phyloP scores from a whole-genome alignment of 352 stramenopile genomes.

The Halophytophthora batemanensis region DNA sequence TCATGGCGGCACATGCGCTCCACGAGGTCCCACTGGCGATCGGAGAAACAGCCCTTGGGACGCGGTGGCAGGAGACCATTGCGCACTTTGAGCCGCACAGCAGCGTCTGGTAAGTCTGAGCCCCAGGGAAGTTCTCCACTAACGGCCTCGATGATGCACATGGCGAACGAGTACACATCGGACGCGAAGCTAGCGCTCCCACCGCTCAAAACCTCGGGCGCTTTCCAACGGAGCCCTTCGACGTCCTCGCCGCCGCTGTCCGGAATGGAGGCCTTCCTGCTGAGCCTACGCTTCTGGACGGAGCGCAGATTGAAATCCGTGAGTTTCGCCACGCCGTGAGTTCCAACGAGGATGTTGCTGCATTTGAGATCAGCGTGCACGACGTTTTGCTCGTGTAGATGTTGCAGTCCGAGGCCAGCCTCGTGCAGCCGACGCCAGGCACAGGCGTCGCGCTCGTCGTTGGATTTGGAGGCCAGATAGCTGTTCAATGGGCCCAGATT shows the following conservation, averaged over 20 bases:
- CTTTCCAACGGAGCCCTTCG: conserved; percentile 19
- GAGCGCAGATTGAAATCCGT: conserved; percentile 25
- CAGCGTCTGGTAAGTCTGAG: conserved; percentile 3
- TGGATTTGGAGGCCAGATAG: conserved; percentile 6
- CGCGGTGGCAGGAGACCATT: conserved; percentile 2
- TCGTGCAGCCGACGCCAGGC: conserved; percentile 26
- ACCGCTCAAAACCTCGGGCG: conserved; percentile 10
- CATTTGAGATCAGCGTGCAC: conserved; percentile 28
- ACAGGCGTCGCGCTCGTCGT: conserved; percentile 8
- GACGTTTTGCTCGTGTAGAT: conserved; percentile 20
- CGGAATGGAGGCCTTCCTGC: neutral
- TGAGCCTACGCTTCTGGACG: neutral
- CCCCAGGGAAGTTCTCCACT: conserved; percentile 13
- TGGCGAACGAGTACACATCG: conserved; percentile 21
- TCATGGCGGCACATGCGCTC: conserved; percentile 16
- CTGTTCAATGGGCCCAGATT: conserved; percentile 7
- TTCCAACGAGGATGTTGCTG: conserved; percentile 31
- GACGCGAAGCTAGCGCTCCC: conserved; percentile 5
- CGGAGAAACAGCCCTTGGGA: conserved; percentile 12
- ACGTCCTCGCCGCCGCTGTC: no score
- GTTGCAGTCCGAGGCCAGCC: conserved; percentile 20
- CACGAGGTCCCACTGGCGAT: conserved; percentile 17
- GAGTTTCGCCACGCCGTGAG: conserved; percentile 24
- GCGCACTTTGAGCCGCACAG: conserved; percentile 6
- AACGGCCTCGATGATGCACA: conserved; percentile 22